Percentiles rank a stretch among this genome's conserved stretches.
Evolutionary conservation across 768 basidiomycete species (phyloP).

Genomic region (Candolleomyces aberdarensis): DNA sequence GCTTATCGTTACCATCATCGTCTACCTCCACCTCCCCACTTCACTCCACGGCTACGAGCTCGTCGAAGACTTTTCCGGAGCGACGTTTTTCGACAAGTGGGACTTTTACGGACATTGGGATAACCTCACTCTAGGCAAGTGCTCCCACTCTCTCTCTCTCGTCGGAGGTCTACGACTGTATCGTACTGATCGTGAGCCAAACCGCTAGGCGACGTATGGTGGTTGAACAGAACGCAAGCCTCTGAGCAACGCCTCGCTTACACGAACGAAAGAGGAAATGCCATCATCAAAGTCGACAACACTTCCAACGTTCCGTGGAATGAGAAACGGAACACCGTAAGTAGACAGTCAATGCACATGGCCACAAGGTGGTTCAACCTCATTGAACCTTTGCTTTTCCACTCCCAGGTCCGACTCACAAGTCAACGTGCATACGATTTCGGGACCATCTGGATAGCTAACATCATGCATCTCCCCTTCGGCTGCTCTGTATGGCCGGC

Average conservation of each 20-base stretch:
- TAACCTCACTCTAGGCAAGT: conserved; percentile 38
- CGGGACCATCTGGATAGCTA: conserved; percentile 41
- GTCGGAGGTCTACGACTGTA: neutral
- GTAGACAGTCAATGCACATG: conserved; percentile 8
- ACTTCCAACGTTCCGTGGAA: conserved; percentile 45
- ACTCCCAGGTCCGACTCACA: conserved; percentile 39
- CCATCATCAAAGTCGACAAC: conserved; percentile 75
- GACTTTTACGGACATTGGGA: conserved; percentile 45
- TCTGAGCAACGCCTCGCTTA: conserved; percentile 43
- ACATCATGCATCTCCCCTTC: conserved; percentile 47
- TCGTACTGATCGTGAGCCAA: neutral
- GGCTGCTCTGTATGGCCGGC: conserved; percentile 55
- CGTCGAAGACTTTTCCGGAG: conserved; percentile 40
- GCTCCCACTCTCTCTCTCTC: neutral
- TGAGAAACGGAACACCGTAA: conserved; percentile 56
- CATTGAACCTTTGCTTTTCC: neutral
- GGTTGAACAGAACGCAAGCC: conserved; percentile 41
- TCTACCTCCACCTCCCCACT: neutral
- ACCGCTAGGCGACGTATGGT: conserved; percentile 47
- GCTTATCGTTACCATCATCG: neutral
- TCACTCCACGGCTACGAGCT: conserved; percentile 28
- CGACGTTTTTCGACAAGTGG: conserved; percentile 49
- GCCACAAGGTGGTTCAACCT: neutral
- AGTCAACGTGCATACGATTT: conserved; percentile 36
- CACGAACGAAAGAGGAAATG: conserved; percentile 53